Evolutionary conservation across 768 basidiomycete genomes (phyloP).

Genomic region (Mycena leptocephala): DNA sequence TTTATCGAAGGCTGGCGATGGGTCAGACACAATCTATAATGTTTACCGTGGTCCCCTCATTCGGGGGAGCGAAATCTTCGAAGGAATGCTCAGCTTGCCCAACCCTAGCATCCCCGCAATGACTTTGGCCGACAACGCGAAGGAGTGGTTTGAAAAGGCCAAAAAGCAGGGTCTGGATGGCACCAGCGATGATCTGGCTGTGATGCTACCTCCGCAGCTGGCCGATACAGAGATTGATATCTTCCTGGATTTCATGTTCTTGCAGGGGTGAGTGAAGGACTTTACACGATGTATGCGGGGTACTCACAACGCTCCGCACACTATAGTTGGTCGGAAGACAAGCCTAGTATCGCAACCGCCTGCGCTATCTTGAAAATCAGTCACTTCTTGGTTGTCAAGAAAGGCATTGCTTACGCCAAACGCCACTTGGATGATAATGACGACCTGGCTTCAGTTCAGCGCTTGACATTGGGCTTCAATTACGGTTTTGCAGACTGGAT

Average conservation of each 20-base stretch:
- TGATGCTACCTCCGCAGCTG: not conserved
- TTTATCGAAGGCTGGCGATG: not conserved
- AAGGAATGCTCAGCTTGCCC: slow-evolving; percentile 1
- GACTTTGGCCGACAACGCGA: not conserved
- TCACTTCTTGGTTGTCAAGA: not conserved
- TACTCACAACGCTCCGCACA: not conserved
- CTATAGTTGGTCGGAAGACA: not conserved
- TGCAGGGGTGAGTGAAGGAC: not conserved
- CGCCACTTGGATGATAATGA: not conserved
- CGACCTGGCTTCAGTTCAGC: not conserved
- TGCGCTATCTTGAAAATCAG: slow-evolving; percentile 10
- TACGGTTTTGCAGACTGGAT: not conserved
- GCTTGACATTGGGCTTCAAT: not conserved
- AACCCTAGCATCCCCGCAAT: not conserved
- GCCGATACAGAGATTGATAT: not conserved
- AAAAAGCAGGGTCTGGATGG: not conserved
- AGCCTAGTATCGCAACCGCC: not conserved
- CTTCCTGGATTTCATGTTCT: not conserved
- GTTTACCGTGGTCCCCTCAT: not conserved
- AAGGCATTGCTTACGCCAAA: not conserved
- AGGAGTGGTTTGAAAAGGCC: not conserved
- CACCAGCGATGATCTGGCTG: not conserved
- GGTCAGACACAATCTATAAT: not conserved
- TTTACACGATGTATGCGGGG: not conserved
- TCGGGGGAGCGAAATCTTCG: not conserved